A percentile compares a stretch with the other conserved stretches of the same genome.
These are phyloP conservation scores for Lodderomyces pseudojiufengensis DNA, from an alignment of 1,139 yeast genomes.

Conservation along the genomic window DNA sequence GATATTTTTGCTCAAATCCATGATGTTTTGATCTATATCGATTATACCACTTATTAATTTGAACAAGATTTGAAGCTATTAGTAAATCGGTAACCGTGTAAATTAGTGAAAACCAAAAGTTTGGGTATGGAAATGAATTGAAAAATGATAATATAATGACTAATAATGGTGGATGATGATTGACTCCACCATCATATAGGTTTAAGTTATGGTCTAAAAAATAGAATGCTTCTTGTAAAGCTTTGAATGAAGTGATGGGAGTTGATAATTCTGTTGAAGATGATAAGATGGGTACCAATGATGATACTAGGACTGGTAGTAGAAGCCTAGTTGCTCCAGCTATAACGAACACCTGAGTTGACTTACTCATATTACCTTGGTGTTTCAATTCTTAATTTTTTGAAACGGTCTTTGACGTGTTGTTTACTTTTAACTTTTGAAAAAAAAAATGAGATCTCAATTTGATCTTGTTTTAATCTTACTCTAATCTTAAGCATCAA, in stretches of 20 bases:
- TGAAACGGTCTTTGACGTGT: neutral
- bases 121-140: constrained; percentile 23
- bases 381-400: too few relatives aligned
- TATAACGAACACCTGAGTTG: constrained; percentile 22
- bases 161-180: constrained; percentile 78
- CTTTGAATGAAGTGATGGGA: constrained; percentile 63
- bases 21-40: constrained; percentile 23
- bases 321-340: constrained; percentile 32
- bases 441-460: constrained; percentile 2
- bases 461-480: too few relatives aligned
- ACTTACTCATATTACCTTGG: constrained; percentile 17
- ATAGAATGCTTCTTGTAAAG: constrained; percentile 77
- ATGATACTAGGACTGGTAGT: constrained; percentile 34
- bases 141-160: constrained; percentile 47
- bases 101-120: constrained; percentile 24
- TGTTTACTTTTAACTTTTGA: neutral
- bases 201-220: constrained; percentile 56
- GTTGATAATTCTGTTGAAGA: constrained; percentile 71
- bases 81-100: constrained; percentile 43
- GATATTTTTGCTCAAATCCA: constrained; percentile 11
- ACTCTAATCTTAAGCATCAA: too few relatives aligned
- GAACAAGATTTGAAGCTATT: constrained; percentile 41
- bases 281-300: constrained; percentile 25
- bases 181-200: constrained; percentile 81
- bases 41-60: constrained; percentile 37